Evolutionary conservation across 2,329 filamentous ascomycete species (phyloP), one percentile per base, ranked within the genome.

Genomic region (Amphichorda felina): DNA sequence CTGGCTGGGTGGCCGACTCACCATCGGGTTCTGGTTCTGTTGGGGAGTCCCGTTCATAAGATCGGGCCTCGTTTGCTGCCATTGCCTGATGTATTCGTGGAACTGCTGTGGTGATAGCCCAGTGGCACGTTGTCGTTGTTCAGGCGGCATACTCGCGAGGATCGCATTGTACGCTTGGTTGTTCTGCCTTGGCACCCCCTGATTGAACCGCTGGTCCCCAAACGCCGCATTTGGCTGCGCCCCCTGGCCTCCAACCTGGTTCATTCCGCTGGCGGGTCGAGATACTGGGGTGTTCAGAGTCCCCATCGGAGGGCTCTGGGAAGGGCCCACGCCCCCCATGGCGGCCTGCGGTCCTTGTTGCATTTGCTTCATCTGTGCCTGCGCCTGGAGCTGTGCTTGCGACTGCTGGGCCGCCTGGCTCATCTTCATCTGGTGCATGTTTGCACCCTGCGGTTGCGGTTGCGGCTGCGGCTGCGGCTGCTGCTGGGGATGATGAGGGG

Each of bases 261-360:
- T 61, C 52, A 66, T 61, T 27, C 56, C 58, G 16, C 60, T 61
- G 1, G 62, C 59, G 8, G 66, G 60, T 17, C 64, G 60, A 3
- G 56, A 51, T 6, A 56, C 51, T 2, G 73, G 70, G 2, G 72
- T 64, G 41, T 74, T 76, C 30, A 76, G 49, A 1, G 70, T 73
- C 40, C 64, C 66, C 68, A 78, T 71, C 1, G 61, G 70, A 8
- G 74, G 73, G 40, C 72, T 77, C 45, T 74, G 74, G 2, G 68
- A 68, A 29, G 64, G 59, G n/a, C 59, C 59, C 41, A 67, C 63
- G 24, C 61, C 61, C 10, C 59, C 62, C 43, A 75, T 61, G n/a
- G 61, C 65, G 15, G 63, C 65, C 11, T 65, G 63, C 42, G 76
- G 73, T 2, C 65, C 68, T 42, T 72, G n/a, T n/a, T n/a, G 70